Evolutionary conservation across 495 filamentous ascomycete species (phyloP).

Genomic region (Durotheca rogersii): DNA sequence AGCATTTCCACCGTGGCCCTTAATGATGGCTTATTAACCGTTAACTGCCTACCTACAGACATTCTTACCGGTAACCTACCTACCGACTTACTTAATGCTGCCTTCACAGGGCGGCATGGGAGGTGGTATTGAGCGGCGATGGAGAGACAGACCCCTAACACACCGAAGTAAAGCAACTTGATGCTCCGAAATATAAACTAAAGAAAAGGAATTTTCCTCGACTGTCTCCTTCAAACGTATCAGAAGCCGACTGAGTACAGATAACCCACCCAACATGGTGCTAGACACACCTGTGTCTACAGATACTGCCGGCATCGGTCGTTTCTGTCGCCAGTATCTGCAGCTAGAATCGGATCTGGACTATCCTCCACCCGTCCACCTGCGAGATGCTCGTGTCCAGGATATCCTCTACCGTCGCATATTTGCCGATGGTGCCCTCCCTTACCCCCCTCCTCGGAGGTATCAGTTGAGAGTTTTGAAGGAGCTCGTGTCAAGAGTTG

Average conservation of each 20-base stretch:
- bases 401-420: constrained; percentile 60
- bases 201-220: too few relatives aligned
- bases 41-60: too few relatives aligned
- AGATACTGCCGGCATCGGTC: constrained; percentile 17
- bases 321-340: constrained; percentile 47
- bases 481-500: constrained; percentile 62
- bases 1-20: too few relatives aligned
- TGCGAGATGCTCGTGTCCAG: constrained; percentile 55
- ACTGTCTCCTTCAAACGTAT: too few relatives aligned
- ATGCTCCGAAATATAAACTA: too few relatives aligned
- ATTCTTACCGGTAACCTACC: too few relatives aligned
- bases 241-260: not conserved
- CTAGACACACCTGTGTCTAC: not conserved
- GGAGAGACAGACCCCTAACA: too few relatives aligned
- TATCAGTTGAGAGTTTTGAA: constrained; percentile 77
- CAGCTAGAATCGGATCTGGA: constrained; percentile 41
- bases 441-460: constrained; percentile 57
- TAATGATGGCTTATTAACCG: too few relatives aligned
- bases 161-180: too few relatives aligned
- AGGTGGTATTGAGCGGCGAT: too few relatives aligned
- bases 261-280: not conserved
- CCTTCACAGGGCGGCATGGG: too few relatives aligned
- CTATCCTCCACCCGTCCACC: constrained; percentile 34
- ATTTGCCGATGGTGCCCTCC: constrained; percentile 57
- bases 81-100: too few relatives aligned